Conservation (phyloP, 768 basidiomycete species). For the Boletus insuetus region DNA sequence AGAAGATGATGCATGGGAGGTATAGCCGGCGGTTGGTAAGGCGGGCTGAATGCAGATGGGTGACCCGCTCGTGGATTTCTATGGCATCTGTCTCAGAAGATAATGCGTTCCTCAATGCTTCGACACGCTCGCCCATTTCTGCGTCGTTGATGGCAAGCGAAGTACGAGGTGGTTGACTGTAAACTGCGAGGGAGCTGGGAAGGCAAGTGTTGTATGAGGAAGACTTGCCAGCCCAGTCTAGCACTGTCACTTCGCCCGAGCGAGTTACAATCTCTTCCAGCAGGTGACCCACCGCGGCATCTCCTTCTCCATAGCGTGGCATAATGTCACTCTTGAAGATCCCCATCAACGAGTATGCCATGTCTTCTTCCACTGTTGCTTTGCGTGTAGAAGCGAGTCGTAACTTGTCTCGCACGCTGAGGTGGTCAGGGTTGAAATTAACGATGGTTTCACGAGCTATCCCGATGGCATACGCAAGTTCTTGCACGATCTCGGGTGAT, state of each 20-base stretch:
- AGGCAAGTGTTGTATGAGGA: conserved; percentile 14
- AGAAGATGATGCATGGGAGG: conserved; percentile 13
- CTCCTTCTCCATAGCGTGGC: not conserved
- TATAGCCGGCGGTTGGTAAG: conserved; percentile 1
- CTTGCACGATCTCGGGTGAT: not conserved
- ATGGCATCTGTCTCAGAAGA: not conserved
- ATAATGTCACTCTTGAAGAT: not conserved
- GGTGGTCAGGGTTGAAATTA: not conserved
- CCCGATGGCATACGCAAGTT: not conserved
- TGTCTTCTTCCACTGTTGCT: not conserved
- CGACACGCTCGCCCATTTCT: not conserved
- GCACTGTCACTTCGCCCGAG: not conserved
- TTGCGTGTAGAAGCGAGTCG: conserved; percentile 7
- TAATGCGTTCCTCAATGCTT: not conserved
- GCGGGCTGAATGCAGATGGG: not conserved
- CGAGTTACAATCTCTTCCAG: not conserved
- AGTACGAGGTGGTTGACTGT: not conserved
- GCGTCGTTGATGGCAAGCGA: not conserved
- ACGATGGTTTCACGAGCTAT: not conserved
- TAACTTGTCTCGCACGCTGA: not conserved
- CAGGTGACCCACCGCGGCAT: not conserved
- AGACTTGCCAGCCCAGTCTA: conserved; percentile 7
- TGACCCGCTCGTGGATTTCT: not conserved
- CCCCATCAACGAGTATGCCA: not conserved
- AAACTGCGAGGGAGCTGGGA: conserved; percentile 1